Conservation (phyloP, 2,329 filamentous ascomycete species). For the Venturia asperata region DNA sequence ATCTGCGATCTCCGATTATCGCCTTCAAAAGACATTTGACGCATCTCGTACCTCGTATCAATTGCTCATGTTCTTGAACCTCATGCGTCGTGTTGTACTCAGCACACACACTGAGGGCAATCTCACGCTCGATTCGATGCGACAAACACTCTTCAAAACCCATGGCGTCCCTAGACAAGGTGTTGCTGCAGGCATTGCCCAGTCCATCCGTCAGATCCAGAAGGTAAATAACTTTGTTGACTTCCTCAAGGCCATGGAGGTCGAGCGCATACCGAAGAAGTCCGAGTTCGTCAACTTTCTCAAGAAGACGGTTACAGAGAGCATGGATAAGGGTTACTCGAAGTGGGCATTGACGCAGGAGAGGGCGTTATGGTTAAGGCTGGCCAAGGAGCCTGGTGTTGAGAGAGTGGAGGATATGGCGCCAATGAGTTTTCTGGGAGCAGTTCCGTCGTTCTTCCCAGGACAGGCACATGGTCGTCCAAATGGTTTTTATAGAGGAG, state of each 20-base stretch:
- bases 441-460: background rate
- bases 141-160: conserved; percentile 41
- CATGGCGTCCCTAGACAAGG: conserved; percentile 42
- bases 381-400: conserved; percentile 24
- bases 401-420: conserved; percentile 17
- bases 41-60: conserved; percentile 44
- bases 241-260: conserved; percentile 41
- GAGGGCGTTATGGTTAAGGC: conserved; percentile 26
- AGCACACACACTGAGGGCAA: conserved; percentile 24
- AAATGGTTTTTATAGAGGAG: background rate
- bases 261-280: conserved; percentile 26
- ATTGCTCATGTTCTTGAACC: conserved; percentile 47
- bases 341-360: conserved; percentile 25
- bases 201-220: conserved; percentile 40
- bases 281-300: conserved; percentile 25
- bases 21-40: conserved; percentile 42
- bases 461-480: background rate
- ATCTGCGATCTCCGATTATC: conserved; percentile 38
- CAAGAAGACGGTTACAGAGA: conserved; percentile 25
- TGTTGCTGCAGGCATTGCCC: conserved; percentile 35
- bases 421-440: conserved; percentile 21
- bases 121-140: conserved; percentile 34
- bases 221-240: conserved; percentile 37
- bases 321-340: conserved; percentile 26
- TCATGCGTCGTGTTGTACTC: conserved; percentile 43